Base-by-base conservation (phyloP, 768 basidiomycete species). In the Dioszegia hungarica region DNA sequence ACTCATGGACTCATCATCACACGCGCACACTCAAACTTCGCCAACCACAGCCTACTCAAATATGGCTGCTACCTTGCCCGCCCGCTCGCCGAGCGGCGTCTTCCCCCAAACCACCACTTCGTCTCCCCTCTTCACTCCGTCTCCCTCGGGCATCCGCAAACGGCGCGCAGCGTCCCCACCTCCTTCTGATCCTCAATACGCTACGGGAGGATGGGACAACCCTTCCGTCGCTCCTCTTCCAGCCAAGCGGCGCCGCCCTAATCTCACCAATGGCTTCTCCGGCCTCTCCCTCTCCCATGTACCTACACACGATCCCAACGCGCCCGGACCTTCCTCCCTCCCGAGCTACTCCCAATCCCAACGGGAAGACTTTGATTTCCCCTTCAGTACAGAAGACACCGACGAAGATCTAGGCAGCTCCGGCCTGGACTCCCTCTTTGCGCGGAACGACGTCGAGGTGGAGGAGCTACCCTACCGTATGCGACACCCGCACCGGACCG, bases 221-320 rank as follows among this genome's bases (percentile, higher is more conserved):
- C 14, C 11, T 11, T 31, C 41, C 31, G 12, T 22, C 6, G 19
- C n/a, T 4, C 6, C 14, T 9, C 25, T 20, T 19, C n/a, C 5
- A n/a, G 52, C 59, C 17, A 72, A 72, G 48, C 56, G 67, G 24
- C 28, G 60, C 12, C 41, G 70, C 34, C 62, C 67, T 2, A 72
- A 72, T 43, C 48, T 72, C 5, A 49, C 60, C 3, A 62, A 66
- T 59, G 70, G 66, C 3, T 68, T 72, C 43, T 58, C 57, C 9
- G 39, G 61, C 15, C 50, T 71, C 3, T 66, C 62, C 63, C 48
- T 55, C 57, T 15, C 57, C 44, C 3, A 24, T 45, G 29, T 22
- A 12, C 36, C 37, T 37, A 53, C 14, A 3, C 22, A 5, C 22
- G 37, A 15, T 25, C 43, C 5, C 34, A 24, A 40, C 38, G 24